A percentile compares a stretch with the other conserved stretches of the same genome.
Evolutionary conservation across 768 basidiomycete species (phyloP).

Genomic region (Arthromyces matolae): DNA sequence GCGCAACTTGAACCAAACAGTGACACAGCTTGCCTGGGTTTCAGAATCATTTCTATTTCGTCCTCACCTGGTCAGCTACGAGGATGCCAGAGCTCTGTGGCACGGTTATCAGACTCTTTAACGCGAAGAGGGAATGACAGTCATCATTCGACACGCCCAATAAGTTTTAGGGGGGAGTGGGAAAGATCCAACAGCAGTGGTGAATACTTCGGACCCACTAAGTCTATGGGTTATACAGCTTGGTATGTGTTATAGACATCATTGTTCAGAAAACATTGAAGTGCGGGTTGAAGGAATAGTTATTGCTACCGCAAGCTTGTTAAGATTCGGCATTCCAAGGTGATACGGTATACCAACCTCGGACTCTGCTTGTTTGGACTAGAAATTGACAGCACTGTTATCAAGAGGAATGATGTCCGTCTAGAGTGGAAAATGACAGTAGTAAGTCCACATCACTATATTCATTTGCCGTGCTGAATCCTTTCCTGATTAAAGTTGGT

Average conservation of each 20-base stretch:
- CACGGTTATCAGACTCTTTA: conserved; percentile 34
- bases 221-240: conserved; percentile 78
- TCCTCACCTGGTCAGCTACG: background rate
- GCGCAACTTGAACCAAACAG: too few species aligned
- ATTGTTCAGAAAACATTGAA: background rate
- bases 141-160: background rate
- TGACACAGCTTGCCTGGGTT: too few species aligned
- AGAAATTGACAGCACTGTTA: too few species aligned
- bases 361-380: too few species aligned
- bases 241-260: conserved; percentile 43
- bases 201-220: conserved; percentile 67
- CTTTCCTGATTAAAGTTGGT: conserved; percentile 40
- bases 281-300: conserved; percentile 61
- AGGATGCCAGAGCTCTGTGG: conserved; percentile 38
- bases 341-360: too few species aligned
- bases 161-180: conserved; percentile 57
- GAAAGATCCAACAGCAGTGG: conserved; percentile 66
- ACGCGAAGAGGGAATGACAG: conserved; percentile 23
- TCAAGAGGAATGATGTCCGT: too few species aligned
- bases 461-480: background rate
- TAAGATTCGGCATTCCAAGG: conserved; percentile 81
- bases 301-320: conserved; percentile 62
- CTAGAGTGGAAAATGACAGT: conserved; percentile 88
- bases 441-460: conserved; percentile 27
- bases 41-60: background rate